Evolutionary conservation across 805 yeast genomes (phyloP).

Genomic region (Komagataella pseudopastoris): DNA sequence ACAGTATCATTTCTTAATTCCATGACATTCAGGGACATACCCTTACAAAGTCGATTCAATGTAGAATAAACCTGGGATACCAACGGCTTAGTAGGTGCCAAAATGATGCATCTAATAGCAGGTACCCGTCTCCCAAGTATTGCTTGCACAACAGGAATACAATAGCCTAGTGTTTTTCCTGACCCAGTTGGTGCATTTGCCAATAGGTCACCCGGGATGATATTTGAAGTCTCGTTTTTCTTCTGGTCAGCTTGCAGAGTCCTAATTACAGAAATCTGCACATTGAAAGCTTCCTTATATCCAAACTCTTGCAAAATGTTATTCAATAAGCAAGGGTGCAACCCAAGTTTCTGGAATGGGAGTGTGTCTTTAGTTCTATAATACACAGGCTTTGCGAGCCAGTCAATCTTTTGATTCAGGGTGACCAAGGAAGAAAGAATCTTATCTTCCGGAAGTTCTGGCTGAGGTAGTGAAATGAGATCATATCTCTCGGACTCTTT

Average conservation of each 20-base stretch:
- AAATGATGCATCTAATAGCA: slow-evolving; percentile 55
- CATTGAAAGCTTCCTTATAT: slow-evolving; percentile 54
- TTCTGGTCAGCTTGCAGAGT: slow-evolving; percentile 29
- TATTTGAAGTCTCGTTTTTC: slow-evolving; percentile 28
- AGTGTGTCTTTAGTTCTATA: slow-evolving; percentile 30
- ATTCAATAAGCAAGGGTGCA: slow-evolving; percentile 26
- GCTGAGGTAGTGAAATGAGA: slow-evolving; percentile 78
- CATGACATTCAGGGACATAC: slow-evolving; percentile 51
- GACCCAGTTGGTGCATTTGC: slow-evolving; percentile 95
- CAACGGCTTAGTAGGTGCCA: slow-evolving; percentile 87
- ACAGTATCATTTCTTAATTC: slow-evolving; percentile 46
- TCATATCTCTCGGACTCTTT: slow-evolving; percentile 20
- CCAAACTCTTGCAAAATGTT: slow-evolving; percentile 32
- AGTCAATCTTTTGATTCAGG: slow-evolving; percentile 30
- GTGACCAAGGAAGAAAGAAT: slow-evolving; percentile 19
- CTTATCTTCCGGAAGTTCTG: slow-evolving; percentile 45
- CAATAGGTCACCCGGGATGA: slow-evolving; percentile 57
- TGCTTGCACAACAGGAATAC: slow-evolving; percentile 68
- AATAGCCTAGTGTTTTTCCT: slow-evolving; percentile 87
- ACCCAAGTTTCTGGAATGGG: slow-evolving; percentile 33
- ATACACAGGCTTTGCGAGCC: slow-evolving; percentile 57
- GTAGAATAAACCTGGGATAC: slow-evolving; percentile 70
- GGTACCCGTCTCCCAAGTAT: slow-evolving; percentile 56
- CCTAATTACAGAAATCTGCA: slow-evolving; percentile 59
- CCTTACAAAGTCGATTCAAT: slow-evolving; percentile 43